Evolutionary conservation across 495 filamentous ascomycete species (phyloP).

Genomic region (Schizothecium vesticola): DNA sequence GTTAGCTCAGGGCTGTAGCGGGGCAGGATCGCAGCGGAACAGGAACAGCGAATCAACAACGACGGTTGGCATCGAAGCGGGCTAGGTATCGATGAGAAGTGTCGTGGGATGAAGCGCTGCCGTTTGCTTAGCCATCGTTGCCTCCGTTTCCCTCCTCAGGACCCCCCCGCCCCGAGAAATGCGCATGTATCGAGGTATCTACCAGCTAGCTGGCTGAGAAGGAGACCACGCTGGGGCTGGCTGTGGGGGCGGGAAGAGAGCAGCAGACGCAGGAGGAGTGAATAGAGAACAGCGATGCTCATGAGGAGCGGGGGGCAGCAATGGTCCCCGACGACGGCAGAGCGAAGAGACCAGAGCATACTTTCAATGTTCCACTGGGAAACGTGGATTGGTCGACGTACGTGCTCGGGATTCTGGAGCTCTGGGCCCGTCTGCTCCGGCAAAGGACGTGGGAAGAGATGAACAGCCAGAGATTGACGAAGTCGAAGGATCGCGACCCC

Average conservation of each 20-base stretch:
- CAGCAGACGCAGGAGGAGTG: not conserved
- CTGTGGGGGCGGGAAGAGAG: not conserved
- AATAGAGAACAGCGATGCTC: not conserved
- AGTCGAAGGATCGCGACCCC: conserved; percentile 22
- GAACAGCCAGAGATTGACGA: conserved; percentile 13
- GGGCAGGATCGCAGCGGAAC: conserved; percentile 15
- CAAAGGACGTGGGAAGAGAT: conserved; percentile 5
- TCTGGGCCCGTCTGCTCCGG: not conserved
- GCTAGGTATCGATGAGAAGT: not conserved
- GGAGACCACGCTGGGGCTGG: not conserved
- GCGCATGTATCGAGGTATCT: too few relatives aligned
- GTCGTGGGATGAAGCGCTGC: not conserved
- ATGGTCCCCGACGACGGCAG: not conserved
- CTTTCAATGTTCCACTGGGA: not conserved
- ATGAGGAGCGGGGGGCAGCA: not conserved
- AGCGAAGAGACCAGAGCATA: not conserved
- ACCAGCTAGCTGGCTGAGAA: not conserved
- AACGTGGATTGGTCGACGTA: not conserved
- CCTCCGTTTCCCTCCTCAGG: not conserved
- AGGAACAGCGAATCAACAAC: conserved; percentile 3
- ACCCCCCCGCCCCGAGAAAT: not conserved
- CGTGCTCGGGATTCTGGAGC: not conserved
- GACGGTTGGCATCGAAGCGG: not conserved
- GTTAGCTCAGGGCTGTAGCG: conserved; percentile 5
- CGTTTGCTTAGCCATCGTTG: not conserved